Evolutionary conservation across 345 rosid species (phyloP), one percentile per base, ranked within the genome.

Genomic region (Microcos paniculata): DNA sequence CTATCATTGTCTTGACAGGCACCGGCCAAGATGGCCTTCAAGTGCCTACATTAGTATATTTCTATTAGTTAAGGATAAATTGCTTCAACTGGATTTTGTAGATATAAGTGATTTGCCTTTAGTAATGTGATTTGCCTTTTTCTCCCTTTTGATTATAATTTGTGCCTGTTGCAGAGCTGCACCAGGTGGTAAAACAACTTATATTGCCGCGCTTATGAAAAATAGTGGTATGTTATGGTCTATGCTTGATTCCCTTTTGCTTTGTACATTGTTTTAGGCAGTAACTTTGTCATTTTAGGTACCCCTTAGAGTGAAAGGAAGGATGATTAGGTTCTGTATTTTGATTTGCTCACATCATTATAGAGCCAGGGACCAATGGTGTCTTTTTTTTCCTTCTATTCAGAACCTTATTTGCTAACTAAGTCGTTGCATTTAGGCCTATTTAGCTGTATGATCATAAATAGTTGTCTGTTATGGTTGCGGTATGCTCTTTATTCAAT

Each of bases 111-210:
- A 72, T 4, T 1, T 1, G 24, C 8, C 53, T 19, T 51, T 30
- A 30, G 14, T 71, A 24, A 7, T 21, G 11, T 14, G 1, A 33
- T 2, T 68, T 26, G 15, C 23, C 43, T 4, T 15, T 35, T 42
- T 73, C 40, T 55, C 21, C 33, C 53, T 62, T 33, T 58, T 78
- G 59, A 73, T 70, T 55, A 75, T 62, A 40, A 57, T 77, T 76
- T 77, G 72, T 76, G 23, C 75, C 11, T 78, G 71, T 74, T 83
- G 80, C 86, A 94, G 98, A 78, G 98, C 98, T 71, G 97, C 98
- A 46, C 98, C 98, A 66, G 98, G 98, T 64, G 97, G 95, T 72
- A 92, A 92, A 84, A 92, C 97, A 57, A 90, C 97, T 6, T 88
- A 90, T 55, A 35, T 92, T 74, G 93, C 97, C 13, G 93, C 93